Evolutionary conservation across 768 basidiomycete species (phyloP), one percentile per base, ranked within the genome.

Genomic region (Myochromella boudieri): DNA sequence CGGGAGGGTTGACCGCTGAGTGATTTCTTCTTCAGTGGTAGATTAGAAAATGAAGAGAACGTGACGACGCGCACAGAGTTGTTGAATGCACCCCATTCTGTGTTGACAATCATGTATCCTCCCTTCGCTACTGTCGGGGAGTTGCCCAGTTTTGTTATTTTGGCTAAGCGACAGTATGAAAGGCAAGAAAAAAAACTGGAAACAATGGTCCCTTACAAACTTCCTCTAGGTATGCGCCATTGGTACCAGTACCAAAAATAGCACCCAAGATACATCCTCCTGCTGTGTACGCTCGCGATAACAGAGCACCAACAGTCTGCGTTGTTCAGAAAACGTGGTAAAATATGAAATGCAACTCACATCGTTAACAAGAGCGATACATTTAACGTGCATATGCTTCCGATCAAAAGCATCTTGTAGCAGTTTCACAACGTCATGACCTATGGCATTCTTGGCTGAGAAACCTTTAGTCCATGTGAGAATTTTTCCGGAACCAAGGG

Each of bases 11-110:
- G 80, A 75, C 46, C 95, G 84, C 86, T 95, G 53, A 28, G 6
- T 34, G 27, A 7, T 34, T 26, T 37, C 46, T 44, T 31, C 44
- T 36, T 53, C 38, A 45, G 42, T 24, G 17, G 2, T 20, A 8
- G 26, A 41, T 15, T 28, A n/a, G 26, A 28, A 28, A 1, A 25
- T 4, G 9, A 40, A 36, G 33, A n/a, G 17, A 17, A 21, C 25
- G 17, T 37, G 6, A 34, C 12, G 3, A n/a, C 17, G 67, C 82
- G 56, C 63, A 92, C 93, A 40, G 84, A 78, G 67, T 97, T 98
- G 67, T 99, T 91, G 69, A 98, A 97, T 20, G 83, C 97, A 51
- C 97, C 97, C 97, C 95, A 98, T 70, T 98, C 97, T 6, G 91
- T 91, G 69, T 99, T 99, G 46, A 98, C 82, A 45, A 97, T 80